Base-by-base conservation (phyloP, 805 yeast species). In the Myxozyma vanderwaltii region DNA sequence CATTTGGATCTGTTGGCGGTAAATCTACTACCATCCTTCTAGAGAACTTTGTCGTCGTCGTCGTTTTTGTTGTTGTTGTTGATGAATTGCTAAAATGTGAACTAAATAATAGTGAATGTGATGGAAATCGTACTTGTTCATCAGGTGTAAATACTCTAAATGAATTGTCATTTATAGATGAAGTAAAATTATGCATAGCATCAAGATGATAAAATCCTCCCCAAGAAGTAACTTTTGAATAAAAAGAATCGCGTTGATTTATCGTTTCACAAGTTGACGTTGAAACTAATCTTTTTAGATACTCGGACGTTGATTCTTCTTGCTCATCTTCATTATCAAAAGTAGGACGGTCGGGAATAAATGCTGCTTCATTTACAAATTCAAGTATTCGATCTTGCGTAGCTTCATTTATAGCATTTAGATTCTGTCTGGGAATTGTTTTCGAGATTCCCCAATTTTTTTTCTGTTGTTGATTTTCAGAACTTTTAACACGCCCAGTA, bases 151-250 rank as follows among this genome's bases (percentile, higher is more conserved):
- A 23, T 15, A 46, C 23, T n/a, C 46, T 19, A 44, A 63, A 49
- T 27, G 66, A 38, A 7, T 24, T 12, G 12, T 62, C 63, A 12
- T 40, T 8, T 5, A 60, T 21, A 10, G 61, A 54, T 24, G 52
- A 35, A 46, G 59, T 59, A 50, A 33, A 64, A 50, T 66, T 59
- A 36, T 63, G 56, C 1, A 62, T 21, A 1, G 64, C 56, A 49
- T 72, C 71, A 13, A 71, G 54, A 24, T 61, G 60, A 51, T 71
- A 70, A 51, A 73, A 73, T 40, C 61, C 55, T 10, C 61, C 58
- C 75, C 75, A 73, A 12, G 76, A 73, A 3, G 70, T 69, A 5
- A 73, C 59, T 5, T 56, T n/a, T 12, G 74, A 69, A 43, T 75
- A 81, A 15, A 70, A 65, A 44, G 75, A 59, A 15, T 21, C 33